Percentiles rank a stretch among this genome's conserved stretches.
Conservation (phyloP, 345 rosid species). For the Zanthoxylum bungeanum region DNA sequence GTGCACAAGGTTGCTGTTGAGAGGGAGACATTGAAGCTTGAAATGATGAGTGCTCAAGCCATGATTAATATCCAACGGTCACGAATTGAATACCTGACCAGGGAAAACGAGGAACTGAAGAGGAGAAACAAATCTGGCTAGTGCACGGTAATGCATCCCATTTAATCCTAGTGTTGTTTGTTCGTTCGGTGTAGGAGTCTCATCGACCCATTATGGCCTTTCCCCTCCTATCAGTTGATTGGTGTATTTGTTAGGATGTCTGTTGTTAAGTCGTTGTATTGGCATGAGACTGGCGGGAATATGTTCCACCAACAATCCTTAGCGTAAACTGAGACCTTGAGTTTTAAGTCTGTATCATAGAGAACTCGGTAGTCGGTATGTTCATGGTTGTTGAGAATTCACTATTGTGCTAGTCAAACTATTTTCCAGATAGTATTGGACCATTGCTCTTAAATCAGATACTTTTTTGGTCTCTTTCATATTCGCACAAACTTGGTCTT, state of each 20-base stretch:
- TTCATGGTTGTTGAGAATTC: background rate
- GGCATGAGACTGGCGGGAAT: background rate
- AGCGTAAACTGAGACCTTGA: background rate
- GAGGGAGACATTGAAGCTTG: slow-evolving; percentile 66
- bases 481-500: no score
- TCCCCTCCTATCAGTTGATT: background rate
- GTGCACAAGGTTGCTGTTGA: slow-evolving; percentile 65
- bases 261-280: slow-evolving; percentile 10
- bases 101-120: slow-evolving; percentile 74
- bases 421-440: background rate
- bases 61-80: slow-evolving; percentile 79
- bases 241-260: slow-evolving; percentile 1
- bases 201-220: background rate
- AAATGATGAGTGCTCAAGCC: slow-evolving; percentile 78
- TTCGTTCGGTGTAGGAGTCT: slow-evolving; percentile 7
- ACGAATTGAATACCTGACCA: slow-evolving; percentile 48
- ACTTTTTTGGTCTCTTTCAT: no score
- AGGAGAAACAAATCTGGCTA: slow-evolving; percentile 24
- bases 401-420: background rate
- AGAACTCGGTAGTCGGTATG: background rate
- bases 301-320: background rate
- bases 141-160: background rate
- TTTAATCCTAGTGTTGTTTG: slow-evolving; percentile 12
- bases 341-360: background rate
- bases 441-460: background rate